Conservation (phyloP, 805 yeast species). For the Candida koratica region DNA sequence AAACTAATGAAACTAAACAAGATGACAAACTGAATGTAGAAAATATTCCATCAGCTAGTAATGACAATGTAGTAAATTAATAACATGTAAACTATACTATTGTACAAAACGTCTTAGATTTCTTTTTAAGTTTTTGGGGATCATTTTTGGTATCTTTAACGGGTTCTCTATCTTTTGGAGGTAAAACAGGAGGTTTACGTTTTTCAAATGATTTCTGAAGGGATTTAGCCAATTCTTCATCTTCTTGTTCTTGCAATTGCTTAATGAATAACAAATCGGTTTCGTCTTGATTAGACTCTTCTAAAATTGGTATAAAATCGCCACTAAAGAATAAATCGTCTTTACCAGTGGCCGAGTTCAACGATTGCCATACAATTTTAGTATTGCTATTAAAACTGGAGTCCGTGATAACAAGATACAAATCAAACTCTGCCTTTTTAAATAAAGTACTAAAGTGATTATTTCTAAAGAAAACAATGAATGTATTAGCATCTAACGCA, state of each 20-base stretch:
- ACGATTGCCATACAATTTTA: conserved; percentile 76
- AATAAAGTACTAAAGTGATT: conserved; percentile 80
- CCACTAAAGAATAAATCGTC: conserved; percentile 72
- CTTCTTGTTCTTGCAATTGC: conserved; percentile 57
- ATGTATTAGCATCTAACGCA: conserved; percentile 47
- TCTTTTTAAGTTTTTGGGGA: conserved; percentile 12
- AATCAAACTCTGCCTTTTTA: conserved; percentile 42
- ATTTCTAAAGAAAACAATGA: conserved; percentile 78
- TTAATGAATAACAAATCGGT: conserved; percentile 36
- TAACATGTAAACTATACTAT: conserved; percentile 18
- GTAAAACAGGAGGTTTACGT: conserved; percentile 4
- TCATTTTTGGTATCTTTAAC: conserved; percentile 7
- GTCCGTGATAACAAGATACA: conserved; percentile 74
- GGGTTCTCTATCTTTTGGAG: conserved; percentile 1
- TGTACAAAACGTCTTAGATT: conserved; percentile 20
- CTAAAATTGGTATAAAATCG: conserved; percentile 48
- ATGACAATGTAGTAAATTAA: conserved; percentile 1
- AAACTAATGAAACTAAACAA: conserved; percentile 24
- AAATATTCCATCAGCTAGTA: conserved; percentile 11
- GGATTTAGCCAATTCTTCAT: conserved; percentile 44
- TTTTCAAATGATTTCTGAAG: conserved; percentile 35
- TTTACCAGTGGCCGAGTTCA: conserved; percentile 61
- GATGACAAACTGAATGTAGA: conserved; percentile 19
- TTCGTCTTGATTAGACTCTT: conserved; percentile 12
- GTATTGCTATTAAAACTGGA: conserved; percentile 51